Conservation (phyloP, 768 basidiomycete genomes). For the Tricholoma furcatifolium region DNA sequence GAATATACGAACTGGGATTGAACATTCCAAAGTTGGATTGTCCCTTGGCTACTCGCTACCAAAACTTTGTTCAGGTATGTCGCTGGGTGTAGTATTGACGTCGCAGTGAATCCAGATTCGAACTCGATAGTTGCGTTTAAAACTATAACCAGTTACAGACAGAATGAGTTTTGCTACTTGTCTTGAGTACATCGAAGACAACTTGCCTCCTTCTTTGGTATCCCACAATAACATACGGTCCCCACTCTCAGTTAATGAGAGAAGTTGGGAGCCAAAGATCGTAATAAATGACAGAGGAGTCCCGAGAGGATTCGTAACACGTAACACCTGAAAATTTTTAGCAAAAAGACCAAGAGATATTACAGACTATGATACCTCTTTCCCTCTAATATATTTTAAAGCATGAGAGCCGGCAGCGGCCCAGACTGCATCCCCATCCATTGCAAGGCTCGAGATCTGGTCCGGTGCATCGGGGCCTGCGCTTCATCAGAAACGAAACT, state of each 20-base stretch:
- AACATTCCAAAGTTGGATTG: constrained; percentile 93
- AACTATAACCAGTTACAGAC: constrained; percentile 35
- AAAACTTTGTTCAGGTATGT: constrained; percentile 97
- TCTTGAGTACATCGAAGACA: not conserved
- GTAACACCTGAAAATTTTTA: constrained; percentile 42
- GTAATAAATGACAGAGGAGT: constrained; percentile 60
- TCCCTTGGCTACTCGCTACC: constrained; percentile 78
- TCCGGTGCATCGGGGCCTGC: constrained; percentile 81
- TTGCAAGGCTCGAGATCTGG: constrained; percentile 70
- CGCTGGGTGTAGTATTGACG: constrained; percentile 83
- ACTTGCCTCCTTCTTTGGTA: constrained; percentile 50
- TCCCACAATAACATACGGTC: constrained; percentile 78
- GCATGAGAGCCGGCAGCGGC: constrained; percentile 65
- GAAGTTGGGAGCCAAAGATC: constrained; percentile 78
- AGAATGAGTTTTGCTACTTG: constrained; percentile 16
- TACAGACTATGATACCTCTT: constrained; percentile 55
- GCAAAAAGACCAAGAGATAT: constrained; percentile 10
- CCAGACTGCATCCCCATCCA: constrained; percentile 89
- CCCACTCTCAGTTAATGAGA: constrained; percentile 81
- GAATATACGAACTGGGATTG: constrained; percentile 60
- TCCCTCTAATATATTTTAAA: constrained; percentile 83
- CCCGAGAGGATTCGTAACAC: constrained; percentile 65
- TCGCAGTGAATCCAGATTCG: constrained; percentile 83
- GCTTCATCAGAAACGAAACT: constrained; percentile 1
- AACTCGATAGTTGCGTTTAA: constrained; percentile 73